A percentile compares a stretch with the other conserved stretches of the same genome.
Evolutionary conservation across 805 yeast species (phyloP).

Genomic region (Spathaspora gorwiae): DNA sequence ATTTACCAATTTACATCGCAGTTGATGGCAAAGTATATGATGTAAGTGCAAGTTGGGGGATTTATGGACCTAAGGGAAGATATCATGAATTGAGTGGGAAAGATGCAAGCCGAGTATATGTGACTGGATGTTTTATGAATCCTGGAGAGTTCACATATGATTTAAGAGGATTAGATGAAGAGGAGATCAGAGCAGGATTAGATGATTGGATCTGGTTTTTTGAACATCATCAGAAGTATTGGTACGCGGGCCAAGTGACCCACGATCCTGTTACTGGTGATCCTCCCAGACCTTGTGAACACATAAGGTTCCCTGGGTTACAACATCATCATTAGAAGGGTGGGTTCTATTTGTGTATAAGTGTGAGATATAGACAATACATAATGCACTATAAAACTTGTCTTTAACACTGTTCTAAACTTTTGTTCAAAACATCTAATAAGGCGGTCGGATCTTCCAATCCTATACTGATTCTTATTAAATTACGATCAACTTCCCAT

Average conservation of each 20-base stretch:
- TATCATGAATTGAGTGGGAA: conserved; percentile 57
- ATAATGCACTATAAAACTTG: neutral
- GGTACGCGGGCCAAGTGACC: conserved; percentile 56
- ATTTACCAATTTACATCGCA: conserved; percentile 53
- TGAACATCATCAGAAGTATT: conserved; percentile 43
- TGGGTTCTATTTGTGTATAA: neutral
- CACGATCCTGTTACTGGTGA: conserved; percentile 44
- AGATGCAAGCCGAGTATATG: conserved; percentile 66
- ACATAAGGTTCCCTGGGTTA: conserved; percentile 19
- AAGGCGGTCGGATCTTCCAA: conserved; percentile 67
- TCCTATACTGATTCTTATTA: conserved; percentile 82
- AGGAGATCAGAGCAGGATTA: conserved; percentile 37
- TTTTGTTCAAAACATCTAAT: conserved; percentile 43
- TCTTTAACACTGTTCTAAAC: conserved; percentile 35
- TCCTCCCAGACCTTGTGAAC: conserved; percentile 48
- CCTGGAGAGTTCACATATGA: conserved; percentile 60
- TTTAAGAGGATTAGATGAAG: conserved; percentile 52
- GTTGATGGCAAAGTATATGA: conserved; percentile 62
- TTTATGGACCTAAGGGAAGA: conserved; percentile 52
- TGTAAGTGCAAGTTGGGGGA: conserved; percentile 45
- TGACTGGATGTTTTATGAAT: conserved; percentile 61
- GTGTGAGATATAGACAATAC: neutral
- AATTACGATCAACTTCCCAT: conserved; percentile 77
- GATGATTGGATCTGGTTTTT: conserved; percentile 52
- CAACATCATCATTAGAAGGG: neutral